Evolutionary conservation across 2,329 filamentous ascomycete species (phyloP), one percentile per base, ranked within the genome.

Genomic region (Alternaria metachromatica): DNA sequence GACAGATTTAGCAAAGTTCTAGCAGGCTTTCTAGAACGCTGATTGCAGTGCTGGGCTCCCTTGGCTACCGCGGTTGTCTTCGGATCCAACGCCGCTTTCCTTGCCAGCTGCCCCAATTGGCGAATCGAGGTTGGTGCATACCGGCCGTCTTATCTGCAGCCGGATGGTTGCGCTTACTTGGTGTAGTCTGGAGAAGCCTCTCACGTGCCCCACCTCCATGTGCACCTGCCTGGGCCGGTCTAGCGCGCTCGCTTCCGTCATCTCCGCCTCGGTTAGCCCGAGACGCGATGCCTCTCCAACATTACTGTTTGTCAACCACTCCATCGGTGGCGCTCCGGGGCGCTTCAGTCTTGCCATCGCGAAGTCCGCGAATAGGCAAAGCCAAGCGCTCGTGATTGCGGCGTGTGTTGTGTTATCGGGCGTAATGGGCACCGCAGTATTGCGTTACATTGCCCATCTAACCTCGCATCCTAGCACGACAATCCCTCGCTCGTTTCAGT

Each of bases 91-190:
- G 65, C 65, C 65, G 49, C 30, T 30, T 60, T 60, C 54, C 70
- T 73, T 73, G 65, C 60, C 68, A 72, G 61, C 66, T 73, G 71
- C 71, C 71, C 69, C 55, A 68, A 62, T 59, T 58, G 71, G 70
- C 57, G 25, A 28, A 28, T 33, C 33, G 62, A 54, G 37, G 30
- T 9, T 53, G 53, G 44, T 49, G 50, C 48, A 43, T 37, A 13
- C 43, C 43, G 50, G 43, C 26, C 51, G 62, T 65, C 55, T 59
- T 65, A 61, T 67, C 60, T 67, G 65, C 67, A 69, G 58, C 26
- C 48, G 44, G 33, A 64, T 53, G 48, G 56, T 46, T 44, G 58
- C 55, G 64, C 58, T 43, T 54, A 61, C 64, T 28, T 45, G 56
- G 41, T 26, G 62, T 57, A 61, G 68, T 63, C 55, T 63, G 63